These are phyloP conservation scores for Mycena floridula DNA, from an alignment of 768 basidiomycete species.

Conservation along the genomic window DNA sequence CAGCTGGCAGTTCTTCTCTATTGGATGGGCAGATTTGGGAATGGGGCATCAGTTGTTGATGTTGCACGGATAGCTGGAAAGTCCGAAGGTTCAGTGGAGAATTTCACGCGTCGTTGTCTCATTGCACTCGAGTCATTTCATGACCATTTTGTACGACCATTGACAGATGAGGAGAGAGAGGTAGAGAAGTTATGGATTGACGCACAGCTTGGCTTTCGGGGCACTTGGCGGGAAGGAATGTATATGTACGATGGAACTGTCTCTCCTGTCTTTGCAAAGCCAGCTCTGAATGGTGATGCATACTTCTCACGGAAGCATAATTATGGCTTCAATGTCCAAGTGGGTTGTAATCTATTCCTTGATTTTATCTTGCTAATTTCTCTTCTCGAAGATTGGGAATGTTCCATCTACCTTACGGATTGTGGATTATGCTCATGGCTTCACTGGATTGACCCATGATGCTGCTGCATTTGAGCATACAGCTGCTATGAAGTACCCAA, in stretches of 20 bases:
- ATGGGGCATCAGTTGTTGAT: conserved; percentile 9
- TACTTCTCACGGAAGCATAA: conserved; percentile 28
- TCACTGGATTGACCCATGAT: conserved; percentile 29
- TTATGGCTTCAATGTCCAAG: conserved; percentile 31
- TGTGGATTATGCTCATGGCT: conserved; percentile 25
- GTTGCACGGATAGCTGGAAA: no score
- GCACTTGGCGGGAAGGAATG: conserved; percentile 28
- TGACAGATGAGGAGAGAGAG: conserved; percentile 26
- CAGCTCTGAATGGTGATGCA: conserved; percentile 24
- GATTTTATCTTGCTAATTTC: neutral
- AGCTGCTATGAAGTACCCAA: conserved; percentile 15
- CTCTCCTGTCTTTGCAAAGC: conserved; percentile 8
- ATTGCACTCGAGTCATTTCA: conserved; percentile 25
- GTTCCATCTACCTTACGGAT: conserved; percentile 22
- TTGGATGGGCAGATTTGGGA: conserved; percentile 15
- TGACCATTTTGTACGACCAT: conserved; percentile 20
- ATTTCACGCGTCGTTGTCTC: no score
- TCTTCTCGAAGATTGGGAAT: conserved; percentile 25
- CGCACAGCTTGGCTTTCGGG: conserved; percentile 20
- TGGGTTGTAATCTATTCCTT: conserved; percentile 8
- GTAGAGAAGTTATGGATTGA: conserved; percentile 29
- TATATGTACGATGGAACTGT: conserved; percentile 25
- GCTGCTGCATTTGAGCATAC: conserved; percentile 26
- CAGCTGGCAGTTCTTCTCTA: conserved; percentile 20
- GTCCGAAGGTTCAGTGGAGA: no score